A percentile compares a stretch with the other conserved stretches of the same genome.
Conservation (phyloP, 371 early-diverging fungal species). For the Cokeromyces recurvatus region DNA sequence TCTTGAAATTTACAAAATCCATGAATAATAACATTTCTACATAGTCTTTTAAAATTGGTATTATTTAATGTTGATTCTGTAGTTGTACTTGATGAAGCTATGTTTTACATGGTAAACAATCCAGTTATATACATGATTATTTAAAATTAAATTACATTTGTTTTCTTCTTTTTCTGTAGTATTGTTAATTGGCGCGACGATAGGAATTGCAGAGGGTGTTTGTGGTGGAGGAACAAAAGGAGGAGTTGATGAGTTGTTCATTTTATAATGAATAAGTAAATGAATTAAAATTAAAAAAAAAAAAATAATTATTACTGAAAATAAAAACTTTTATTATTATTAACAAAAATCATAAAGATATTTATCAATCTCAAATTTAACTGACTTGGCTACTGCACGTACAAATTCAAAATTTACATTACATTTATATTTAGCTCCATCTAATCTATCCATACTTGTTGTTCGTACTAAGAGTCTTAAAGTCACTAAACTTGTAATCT, state of each 20-base stretch:
- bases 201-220: too few relatives aligned
- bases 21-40: slow-evolving; percentile 81
- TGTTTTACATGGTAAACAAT: not conserved
- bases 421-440: slow-evolving; percentile 78
- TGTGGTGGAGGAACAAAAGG: too few relatives aligned
- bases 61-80: not conserved
- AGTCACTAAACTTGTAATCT: slow-evolving; percentile 77
- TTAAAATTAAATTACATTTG: too few relatives aligned
- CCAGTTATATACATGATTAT: too few relatives aligned
- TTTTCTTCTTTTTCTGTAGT: too few relatives aligned
- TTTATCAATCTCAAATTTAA: slow-evolving; percentile 77
- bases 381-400: slow-evolving; percentile 55
- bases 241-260: too few relatives aligned
- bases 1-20: slow-evolving; percentile 84
- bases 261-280: not conserved
- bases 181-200: too few relatives aligned
- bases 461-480: slow-evolving; percentile 67
- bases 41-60: slow-evolving; percentile 46
- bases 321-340: too few relatives aligned
- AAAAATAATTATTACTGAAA: too few relatives aligned
- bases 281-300: too few relatives aligned
- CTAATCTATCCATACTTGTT: slow-evolving; percentile 69
- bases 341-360: slow-evolving; percentile 75
- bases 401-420: slow-evolving; percentile 81
- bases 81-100: not conserved